Conservation (phyloP, 305 asterid genomes). For the Solanum hybrid region DNA sequence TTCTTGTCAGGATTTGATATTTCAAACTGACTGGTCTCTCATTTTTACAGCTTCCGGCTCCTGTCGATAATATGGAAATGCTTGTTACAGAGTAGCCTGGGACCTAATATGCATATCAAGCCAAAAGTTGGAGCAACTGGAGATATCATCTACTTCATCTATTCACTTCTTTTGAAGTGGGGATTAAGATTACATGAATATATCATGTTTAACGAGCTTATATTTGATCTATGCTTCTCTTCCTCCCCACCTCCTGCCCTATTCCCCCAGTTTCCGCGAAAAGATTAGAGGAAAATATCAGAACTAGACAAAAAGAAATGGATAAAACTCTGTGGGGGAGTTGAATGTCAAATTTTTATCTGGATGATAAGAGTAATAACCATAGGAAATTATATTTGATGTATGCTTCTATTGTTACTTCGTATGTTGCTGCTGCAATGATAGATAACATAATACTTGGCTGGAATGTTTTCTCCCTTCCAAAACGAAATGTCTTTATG, state of each 20-base stretch:
- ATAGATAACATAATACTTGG: background rate
- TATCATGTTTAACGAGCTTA: background rate
- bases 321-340: background rate
- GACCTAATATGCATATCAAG: background rate
- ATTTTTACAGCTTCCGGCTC: slow-evolving; percentile 34
- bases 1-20: background rate
- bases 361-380: no score
- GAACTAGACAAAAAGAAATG: background rate
- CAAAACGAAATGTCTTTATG: no score
- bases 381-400: no score
- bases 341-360: background rate
- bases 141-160: no score
- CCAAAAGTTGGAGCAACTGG: background rate
- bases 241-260: background rate
- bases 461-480: background rate
- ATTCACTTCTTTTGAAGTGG: no score
- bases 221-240: background rate
- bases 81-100: slow-evolving; percentile 45
- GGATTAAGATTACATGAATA: background rate
- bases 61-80: slow-evolving; percentile 35
- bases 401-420: background rate
- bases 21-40: background rate
- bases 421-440: background rate
- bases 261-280: background rate
- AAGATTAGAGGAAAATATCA: background rate